Evolutionary conservation across 306 rosid genomes (phyloP).

Genomic region (Prunus davidiana): DNA sequence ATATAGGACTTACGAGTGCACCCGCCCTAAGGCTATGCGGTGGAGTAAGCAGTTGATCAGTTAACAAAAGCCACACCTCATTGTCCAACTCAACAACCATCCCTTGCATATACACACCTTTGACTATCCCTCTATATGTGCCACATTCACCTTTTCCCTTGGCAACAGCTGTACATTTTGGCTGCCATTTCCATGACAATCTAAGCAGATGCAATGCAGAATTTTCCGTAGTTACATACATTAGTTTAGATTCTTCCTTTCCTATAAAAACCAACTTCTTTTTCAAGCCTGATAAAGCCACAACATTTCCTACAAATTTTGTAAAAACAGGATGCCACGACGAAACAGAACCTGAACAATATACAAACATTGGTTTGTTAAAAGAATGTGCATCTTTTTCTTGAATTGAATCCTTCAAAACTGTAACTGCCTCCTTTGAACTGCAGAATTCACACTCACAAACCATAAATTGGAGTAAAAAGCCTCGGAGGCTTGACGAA

Average conservation of each 20-base stretch:
- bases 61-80: slow-evolving; percentile 87
- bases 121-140: slow-evolving; percentile 62
- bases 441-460: slow-evolving; percentile 60
- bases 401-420: slow-evolving; percentile 25
- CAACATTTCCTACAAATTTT: slow-evolving; percentile 46
- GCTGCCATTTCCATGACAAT: slow-evolving; percentile 24
- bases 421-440: slow-evolving; percentile 27
- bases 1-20: slow-evolving; percentile 57
- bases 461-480: slow-evolving; percentile 47
- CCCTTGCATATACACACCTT: slow-evolving; percentile 76
- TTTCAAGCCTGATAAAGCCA: slow-evolving; percentile 57
- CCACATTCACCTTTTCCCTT: slow-evolving; percentile 65
- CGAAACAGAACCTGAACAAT: slow-evolving; percentile 59
- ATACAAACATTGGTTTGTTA: slow-evolving; percentile 44
- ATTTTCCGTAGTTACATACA: slow-evolving; percentile 61
- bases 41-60: slow-evolving; percentile 50
- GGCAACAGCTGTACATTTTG: slow-evolving; percentile 9
- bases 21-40: slow-evolving; percentile 84
- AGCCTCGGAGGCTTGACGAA: slow-evolving; percentile 44
- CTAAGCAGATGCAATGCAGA: slow-evolving; percentile 43
- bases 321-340: slow-evolving; percentile 70
- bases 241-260: slow-evolving; percentile 53
- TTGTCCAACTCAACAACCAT: slow-evolving; percentile 83
- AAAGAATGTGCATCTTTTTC: slow-evolving; percentile 44
- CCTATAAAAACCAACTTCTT: slow-evolving; percentile 54